A percentile compares a stretch with the other conserved stretches of the same genome.
Evolutionary conservation across 495 filamentous ascomycete genomes (phyloP).

Genomic region (Neurospora intermedia): DNA sequence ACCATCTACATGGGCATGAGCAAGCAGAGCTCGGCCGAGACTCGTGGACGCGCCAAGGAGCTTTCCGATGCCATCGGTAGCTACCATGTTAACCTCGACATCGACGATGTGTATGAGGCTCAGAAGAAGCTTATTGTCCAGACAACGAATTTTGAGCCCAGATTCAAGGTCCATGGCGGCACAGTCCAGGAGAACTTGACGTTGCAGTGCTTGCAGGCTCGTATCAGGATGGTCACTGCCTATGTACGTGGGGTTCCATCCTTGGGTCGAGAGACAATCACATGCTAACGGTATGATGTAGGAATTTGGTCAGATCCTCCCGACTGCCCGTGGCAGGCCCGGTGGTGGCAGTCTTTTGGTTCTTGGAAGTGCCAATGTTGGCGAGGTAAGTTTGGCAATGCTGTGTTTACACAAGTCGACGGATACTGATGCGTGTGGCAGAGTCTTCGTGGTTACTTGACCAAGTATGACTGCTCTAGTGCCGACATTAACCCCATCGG

Average conservation of each 20-base stretch:
- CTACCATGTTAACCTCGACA: conserved; percentile 68
- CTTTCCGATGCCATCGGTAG: conserved; percentile 59
- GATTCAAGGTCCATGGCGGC: conserved; percentile 45
- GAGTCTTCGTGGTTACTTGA: conserved; percentile 49
- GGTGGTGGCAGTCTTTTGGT: conserved; percentile 31
- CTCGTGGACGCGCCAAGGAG: conserved; percentile 56
- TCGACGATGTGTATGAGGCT: conserved; percentile 49
- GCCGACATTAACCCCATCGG: conserved; percentile 62
- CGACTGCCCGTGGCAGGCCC: conserved; percentile 40
- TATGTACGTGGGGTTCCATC: conserved; percentile 33
- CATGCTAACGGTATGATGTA: background rate
- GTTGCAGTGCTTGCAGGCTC: conserved; percentile 75
- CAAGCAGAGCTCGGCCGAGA: conserved; percentile 59
- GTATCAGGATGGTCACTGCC: conserved; percentile 68
- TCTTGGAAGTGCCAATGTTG: conserved; percentile 41
- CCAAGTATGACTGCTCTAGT: conserved; percentile 20
- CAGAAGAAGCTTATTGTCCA: conserved; percentile 24
- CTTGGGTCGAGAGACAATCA: background rate
- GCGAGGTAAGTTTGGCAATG: conserved; percentile 9
- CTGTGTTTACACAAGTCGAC: conserved; percentile 21
- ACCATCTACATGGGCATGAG: conserved; percentile 77
- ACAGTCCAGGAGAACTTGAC: conserved; percentile 36
- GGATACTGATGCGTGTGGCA: background rate
- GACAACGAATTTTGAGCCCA: conserved; percentile 30
- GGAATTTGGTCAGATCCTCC: conserved; percentile 25